Base-by-base conservation (phyloP, 2,329 filamentous ascomycete species). In the Colletotrichum phormii region DNA sequence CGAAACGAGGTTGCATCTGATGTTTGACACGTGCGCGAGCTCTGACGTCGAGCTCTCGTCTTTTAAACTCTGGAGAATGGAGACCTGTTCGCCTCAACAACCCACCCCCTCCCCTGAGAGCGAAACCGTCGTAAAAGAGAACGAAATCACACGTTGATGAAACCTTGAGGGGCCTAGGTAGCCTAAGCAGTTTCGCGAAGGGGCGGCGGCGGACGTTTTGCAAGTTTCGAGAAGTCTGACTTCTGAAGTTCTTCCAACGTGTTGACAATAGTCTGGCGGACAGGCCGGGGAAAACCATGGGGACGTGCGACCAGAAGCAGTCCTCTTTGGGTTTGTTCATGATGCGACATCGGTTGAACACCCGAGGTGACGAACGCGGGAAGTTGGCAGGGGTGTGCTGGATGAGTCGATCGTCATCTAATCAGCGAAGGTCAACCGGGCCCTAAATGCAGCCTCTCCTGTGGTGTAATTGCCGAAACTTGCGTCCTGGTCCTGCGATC, bases 301-400 rank as follows among this genome's bases (percentile, higher is more conserved):
- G 55, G 46, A 51, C 55, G 55, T 70, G 60, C 55, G 13, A n/a
- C 37, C 8, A 29, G 46, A 35, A 55, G 55, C 35, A 60, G 42
- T 51, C 7, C n/a, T 51, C 62, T 62, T 64, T 53, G 46, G 29
- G 42, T 53, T 70, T 65, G n/a, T 5, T 54, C 62, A 35, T 53
- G 54, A 51, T 53, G 59, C 59, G 49, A 71, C 71, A 70, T 73
- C 49, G 46, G 71, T 57, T 61, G 71, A 73, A 73, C 71, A 70
- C 60, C 67, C 46, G 37, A 59, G 8, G 22, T 57, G 33, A 64
- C 46, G 49, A 35, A 49, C 24, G 46, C 49, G 54, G 26, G 26
- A 53, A 46, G 15, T 53, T 53, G 57, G 49, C 65, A 69, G 35
- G 70, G 70, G 35, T 72, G 33, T 60, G 65, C 59, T 58, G 26